Base-by-base conservation (phyloP, 495 filamentous ascomycete genomes). In the Podospora pseudocomata region DNA sequence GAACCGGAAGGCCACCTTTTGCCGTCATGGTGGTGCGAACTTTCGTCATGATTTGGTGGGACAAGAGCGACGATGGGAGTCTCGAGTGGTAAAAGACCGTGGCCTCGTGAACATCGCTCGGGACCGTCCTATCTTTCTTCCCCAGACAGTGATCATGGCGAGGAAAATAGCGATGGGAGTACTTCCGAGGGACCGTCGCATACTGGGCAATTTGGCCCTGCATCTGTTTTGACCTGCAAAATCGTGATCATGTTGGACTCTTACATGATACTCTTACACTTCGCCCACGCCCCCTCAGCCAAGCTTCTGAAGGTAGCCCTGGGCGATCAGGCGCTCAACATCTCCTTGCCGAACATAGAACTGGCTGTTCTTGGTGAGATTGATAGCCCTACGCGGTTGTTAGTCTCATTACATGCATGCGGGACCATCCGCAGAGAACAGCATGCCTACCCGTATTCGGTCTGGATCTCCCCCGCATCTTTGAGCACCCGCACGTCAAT, bases 381-480 rank as follows among this genome's bases (percentile, higher is more conserved):
- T 97, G 73, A 99, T 97, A 19, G 93, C 91, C 26, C 94, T 98
- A 20, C 20, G 44, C 49, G n/a, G 68, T 75, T 67, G 76, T 57
- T 44, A 62, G 64, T 49, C 56, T 70, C 63, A 26, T 26, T 19
- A 63, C 18, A 16, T 6, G 7, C 28, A 5, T 11, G 64, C 64
- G 39, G 54, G 65, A 67, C n/a, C 30, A 61, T 61, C 39, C 27
- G 30, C 26, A 34, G 61, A 49, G 7, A 55, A n/a, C 55, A 4
- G 7, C 57, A 67, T 19, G 23, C 87, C 77, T 86, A 97, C 92
- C 96, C 96, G 78, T 98, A 99, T 82, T 99, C 96, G 13, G 96
- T 99, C 81, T 99, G 95, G 70, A 99, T 97, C 83, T 98, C 95
- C 27, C 96, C 96, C 57, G 94, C 96, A 82, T 99, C 95, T 76